Evolutionary conservation across 768 basidiomycete species (phyloP), one percentile per base, ranked within the genome.

Genomic region (Rossbeevera mucosa): DNA sequence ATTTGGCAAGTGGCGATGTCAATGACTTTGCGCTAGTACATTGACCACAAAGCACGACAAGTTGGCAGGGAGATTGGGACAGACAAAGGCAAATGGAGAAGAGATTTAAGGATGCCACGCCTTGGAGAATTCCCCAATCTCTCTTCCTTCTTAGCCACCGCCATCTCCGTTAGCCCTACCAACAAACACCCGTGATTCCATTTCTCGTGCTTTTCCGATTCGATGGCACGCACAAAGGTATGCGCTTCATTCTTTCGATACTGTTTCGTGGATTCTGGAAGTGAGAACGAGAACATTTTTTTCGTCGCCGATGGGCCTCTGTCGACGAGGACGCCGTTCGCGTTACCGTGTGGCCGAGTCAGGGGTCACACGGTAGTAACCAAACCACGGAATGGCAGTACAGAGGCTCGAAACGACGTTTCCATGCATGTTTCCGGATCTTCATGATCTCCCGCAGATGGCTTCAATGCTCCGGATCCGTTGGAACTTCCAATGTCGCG

Each of bases 151-250:
- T 31, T 41, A 52, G 57, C 55, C 49, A 59, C 58, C 50, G 62
- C 20, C 57, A 64, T 63, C 56, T 59, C 43, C 24, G 25, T 41
- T 26, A 44, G 49, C 11, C 26, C 30, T 26, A 24, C 26, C 9
- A 21, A 44, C 36, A 44, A 33, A 50, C n/a, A 36, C 33, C n/a
- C 33, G n/a, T 18, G 5, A 18, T 18, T 24, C 50, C 22, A 38
- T 44, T 48, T 43, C 48, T 21, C 24, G 8, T 14, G 38, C 41
- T 5, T 41, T 31, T 51, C 46, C 36, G 45, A 56, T 55, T 49
- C 71, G 75, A 88, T 86, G 85, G 85, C 85, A 58, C 85, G 85
- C 56, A 87, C 85, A 46, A 88, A 88, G 66, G 66, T 65, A 49
- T 24, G 67, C 4, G 7, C 25, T 29, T 7, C 28, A 11, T 18